phyloP scores from a whole-genome alignment of 208 protist species.

The Leishmania tarentolae region DNA sequence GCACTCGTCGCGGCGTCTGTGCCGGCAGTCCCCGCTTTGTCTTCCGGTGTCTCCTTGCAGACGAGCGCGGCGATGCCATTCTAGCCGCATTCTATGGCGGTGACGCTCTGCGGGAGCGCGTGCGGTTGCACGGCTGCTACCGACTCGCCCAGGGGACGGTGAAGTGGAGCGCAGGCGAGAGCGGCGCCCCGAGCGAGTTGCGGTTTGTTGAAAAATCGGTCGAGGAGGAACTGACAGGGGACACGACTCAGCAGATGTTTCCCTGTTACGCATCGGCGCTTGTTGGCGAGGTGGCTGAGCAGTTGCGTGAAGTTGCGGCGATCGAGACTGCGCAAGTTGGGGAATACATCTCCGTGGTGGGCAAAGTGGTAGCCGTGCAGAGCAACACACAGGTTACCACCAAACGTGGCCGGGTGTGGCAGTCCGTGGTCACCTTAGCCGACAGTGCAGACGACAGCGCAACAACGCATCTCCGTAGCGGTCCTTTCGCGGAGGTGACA shows the following conservation, averaged over 20 bases:
- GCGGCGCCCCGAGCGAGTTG: constrained; percentile 34
- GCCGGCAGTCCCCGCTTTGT: constrained; percentile 22
- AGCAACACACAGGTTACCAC: constrained; percentile 42
- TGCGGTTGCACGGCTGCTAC: constrained; percentile 37
- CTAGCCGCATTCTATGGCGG: constrained; percentile 31
- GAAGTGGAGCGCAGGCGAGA: constrained; percentile 37
- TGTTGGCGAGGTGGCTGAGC: constrained; percentile 37
- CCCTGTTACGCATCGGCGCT: constrained; percentile 36
- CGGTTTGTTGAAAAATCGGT: constrained; percentile 48
- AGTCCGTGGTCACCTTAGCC: constrained; percentile 36
- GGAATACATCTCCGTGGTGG: constrained; percentile 54
- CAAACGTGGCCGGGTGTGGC: constrained; percentile 62
- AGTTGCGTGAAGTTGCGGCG: constrained; percentile 25
- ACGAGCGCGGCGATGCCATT: constrained; percentile 56
- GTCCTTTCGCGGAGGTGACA: constrained; percentile 50
- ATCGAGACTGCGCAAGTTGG: constrained; percentile 36
- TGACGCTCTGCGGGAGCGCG: constrained; percentile 19
- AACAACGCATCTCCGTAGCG: neutral
- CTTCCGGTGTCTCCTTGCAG: constrained; percentile 55
- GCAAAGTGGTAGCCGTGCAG: constrained; percentile 37
- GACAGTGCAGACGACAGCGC: constrained; percentile 22
- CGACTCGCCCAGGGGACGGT: constrained; percentile 33
- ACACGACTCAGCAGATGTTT: constrained; percentile 12
- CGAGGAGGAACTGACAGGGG: constrained; percentile 19
- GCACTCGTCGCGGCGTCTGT: neutral